Evolutionary conservation across 139 green algal genomes (phyloP), one percentile per base, ranked within the genome.

Genomic region (Microglena sp.): DNA sequence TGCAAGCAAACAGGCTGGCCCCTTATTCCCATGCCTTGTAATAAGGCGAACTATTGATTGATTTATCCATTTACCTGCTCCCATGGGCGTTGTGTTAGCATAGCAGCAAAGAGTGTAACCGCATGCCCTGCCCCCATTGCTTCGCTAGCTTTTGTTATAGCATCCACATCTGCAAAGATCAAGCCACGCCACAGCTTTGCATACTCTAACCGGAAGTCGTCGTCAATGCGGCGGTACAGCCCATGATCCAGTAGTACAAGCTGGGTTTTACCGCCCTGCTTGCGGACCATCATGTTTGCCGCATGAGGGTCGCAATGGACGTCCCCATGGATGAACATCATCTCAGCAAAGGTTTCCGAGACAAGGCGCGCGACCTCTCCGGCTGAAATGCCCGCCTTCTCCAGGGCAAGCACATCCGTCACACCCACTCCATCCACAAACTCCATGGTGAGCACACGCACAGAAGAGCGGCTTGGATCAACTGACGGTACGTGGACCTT

Each of bases 201-300:
- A 59, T 94, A 94, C 40, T 86, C 54, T 8, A 84, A 61, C 7
- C 87, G 73, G 68, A 90, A 88, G 5, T 35, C 70, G 58, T 89
- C 74, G 22, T 74, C 67, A 18, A 95, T 78, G 4, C 60, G 50
- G 18, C 77, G 79, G 78, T 95, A 95, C 54, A 95, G 74, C 5
- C 89, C 89, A 67, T 96, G 89, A 58, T 96, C 89, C 21, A 96
- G 80, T 33, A 96, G 79, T 29, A 96, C 86, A 2, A 96, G 71
- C 78, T 96, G 78, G 34, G 71, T 26, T 15, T 32, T 35, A 0
- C 76, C 73, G 15, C 57, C 46, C 55, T 73, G 34, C 62, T 55
- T 60, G 4, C 72, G 64, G 3, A 89, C 79, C 36, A 92, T 60
- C 84, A 95, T 65, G 76, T 95, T 95, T 22, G 81, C 88, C 0